Evolutionary conservation across 768 basidiomycete genomes (phyloP).

Genomic region (Daedaleopsis nitida): DNA sequence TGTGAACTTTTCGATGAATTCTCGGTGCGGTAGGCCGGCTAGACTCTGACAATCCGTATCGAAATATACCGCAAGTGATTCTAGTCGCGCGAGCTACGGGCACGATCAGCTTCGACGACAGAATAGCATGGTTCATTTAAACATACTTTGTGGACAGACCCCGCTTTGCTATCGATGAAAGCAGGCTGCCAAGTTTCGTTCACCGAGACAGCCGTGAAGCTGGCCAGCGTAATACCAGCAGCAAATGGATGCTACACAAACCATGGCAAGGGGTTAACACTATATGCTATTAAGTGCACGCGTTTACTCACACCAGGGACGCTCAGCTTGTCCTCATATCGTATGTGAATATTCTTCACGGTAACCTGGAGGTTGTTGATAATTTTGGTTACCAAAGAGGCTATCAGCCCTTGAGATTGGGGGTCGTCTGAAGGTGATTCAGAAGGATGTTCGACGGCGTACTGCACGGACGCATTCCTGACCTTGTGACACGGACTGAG

Average conservation of each 20-base stretch:
- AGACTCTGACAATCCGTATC: constrained; percentile 89
- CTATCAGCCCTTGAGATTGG: constrained; percentile 84
- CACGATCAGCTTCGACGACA: not conserved
- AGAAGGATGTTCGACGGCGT: constrained; percentile 5
- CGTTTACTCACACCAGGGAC: constrained; percentile 77
- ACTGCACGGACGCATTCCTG: constrained; percentile 14
- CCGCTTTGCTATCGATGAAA: constrained; percentile 88
- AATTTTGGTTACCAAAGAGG: constrained; percentile 84
- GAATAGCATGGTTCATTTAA: not conserved
- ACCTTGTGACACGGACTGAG: constrained; percentile 54
- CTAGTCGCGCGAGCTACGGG: constrained; percentile 75
- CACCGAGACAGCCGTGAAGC: constrained; percentile 88
- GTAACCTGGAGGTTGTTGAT: constrained; percentile 97
- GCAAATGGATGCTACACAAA: constrained; percentile 85
- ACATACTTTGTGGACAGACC: constrained; percentile 85
- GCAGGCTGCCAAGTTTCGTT: constrained; percentile 86
- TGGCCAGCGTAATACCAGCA: constrained; percentile 83
- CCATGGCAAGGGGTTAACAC: too few species aligned
- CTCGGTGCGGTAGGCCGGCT: constrained; percentile 61
- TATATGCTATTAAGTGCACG: too few species aligned
- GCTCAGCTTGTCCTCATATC: constrained; percentile 94
- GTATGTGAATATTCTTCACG: constrained; percentile 92
- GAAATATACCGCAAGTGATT: constrained; percentile 90
- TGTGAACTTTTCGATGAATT: constrained; percentile 73
- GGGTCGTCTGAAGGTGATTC: constrained; percentile 44